Conservation (phyloP, 441 rosid genomes). For the Macaranga tanarius region DNA sequence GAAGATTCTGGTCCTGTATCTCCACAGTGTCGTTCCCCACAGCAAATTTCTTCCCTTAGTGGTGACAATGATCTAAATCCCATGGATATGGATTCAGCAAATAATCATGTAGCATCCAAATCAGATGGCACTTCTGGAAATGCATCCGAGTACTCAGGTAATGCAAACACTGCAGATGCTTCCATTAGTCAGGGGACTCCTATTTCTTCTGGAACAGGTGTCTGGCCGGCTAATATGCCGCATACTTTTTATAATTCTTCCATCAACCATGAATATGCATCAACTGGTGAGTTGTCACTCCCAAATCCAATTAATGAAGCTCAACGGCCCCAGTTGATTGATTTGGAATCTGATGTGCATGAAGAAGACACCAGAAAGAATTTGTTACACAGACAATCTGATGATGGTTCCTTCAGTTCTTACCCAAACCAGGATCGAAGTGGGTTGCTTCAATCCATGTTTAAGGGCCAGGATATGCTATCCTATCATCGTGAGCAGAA, state of each 20-base stretch:
- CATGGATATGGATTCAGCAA: slow-evolving; percentile 37
- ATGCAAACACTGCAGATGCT: slow-evolving; percentile 41
- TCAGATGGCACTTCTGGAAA: slow-evolving; percentile 43
- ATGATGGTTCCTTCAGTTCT: slow-evolving; percentile 55
- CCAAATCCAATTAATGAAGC: slow-evolving; percentile 48
- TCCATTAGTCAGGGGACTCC: slow-evolving; percentile 46
- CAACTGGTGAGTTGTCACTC: slow-evolving; percentile 47
- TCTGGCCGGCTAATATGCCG: slow-evolving; percentile 60
- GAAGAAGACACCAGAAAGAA: slow-evolving; percentile 42
- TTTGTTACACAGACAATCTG: slow-evolving; percentile 53
- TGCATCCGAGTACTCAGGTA: slow-evolving; percentile 34
- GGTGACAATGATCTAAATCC: slow-evolving; percentile 34
- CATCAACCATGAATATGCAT: slow-evolving; percentile 46
- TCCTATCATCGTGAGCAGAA: slow-evolving; percentile 54
- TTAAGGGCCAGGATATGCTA: slow-evolving; percentile 60
- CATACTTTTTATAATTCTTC: slow-evolving; percentile 51
- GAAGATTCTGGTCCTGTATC: slow-evolving; percentile 53
- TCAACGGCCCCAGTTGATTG: slow-evolving; percentile 48
- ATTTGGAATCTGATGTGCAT: slow-evolving; percentile 51
- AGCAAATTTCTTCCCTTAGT: slow-evolving; percentile 41
- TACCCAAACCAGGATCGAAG: slow-evolving; percentile 63
- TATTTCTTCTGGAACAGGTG: slow-evolving; percentile 49
- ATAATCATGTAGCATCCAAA: slow-evolving; percentile 38
- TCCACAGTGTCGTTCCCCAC: slow-evolving; percentile 40
- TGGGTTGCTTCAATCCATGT: slow-evolving; percentile 84